Percentiles rank a stretch among this genome's conserved stretches.
Conservation (phyloP, 768 basidiomycete species). For the Pholiota microspora region DNA sequence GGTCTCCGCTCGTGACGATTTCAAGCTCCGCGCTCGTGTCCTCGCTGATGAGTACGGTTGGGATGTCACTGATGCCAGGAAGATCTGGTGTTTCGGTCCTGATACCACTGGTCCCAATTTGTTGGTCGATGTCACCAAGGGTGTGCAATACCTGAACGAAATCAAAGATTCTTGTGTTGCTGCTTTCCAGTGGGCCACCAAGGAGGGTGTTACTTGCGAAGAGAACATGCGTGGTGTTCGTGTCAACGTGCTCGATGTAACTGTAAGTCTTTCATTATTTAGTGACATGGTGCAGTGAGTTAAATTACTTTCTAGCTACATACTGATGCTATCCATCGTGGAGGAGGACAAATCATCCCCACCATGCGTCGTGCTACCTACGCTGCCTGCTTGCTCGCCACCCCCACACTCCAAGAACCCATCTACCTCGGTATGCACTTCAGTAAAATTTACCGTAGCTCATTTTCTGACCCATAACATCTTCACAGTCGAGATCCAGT, state of each 20-base stretch:
- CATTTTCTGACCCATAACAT: neutral
- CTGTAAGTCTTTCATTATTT: conserved; percentile 46
- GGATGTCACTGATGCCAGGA: conserved; percentile 99
- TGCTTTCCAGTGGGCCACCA: conserved; percentile 99
- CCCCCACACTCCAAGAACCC: conserved; percentile 92
- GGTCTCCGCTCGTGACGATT: conserved; percentile 91
- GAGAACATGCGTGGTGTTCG: conserved; percentile 99
- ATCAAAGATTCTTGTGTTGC: conserved; percentile 99
- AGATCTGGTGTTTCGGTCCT: conserved; percentile 99
- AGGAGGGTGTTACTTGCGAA: conserved; percentile 95
- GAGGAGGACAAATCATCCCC: conserved; percentile 98
- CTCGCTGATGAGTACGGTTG: conserved; percentile 96
- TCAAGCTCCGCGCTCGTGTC: conserved; percentile 92
- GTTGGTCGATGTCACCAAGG: conserved; percentile 97
- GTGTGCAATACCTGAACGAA: conserved; percentile 98
- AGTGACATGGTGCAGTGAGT: neutral
- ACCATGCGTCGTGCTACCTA: conserved; percentile 95
- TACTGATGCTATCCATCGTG: conserved; percentile 98
- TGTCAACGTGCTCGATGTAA: conserved; percentile 94
- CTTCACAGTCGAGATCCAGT: conserved; percentile 88
- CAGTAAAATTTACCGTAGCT: neutral
- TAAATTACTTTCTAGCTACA: conserved; percentile 60
- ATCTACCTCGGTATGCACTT: conserved; percentile 76
- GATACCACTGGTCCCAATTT: conserved; percentile 97
- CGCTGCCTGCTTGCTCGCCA: conserved; percentile 91